These are phyloP conservation scores for Hypoxylon intermedium DNA, from an alignment of 495 filamentous ascomycete genomes.

Conservation along the genomic window DNA sequence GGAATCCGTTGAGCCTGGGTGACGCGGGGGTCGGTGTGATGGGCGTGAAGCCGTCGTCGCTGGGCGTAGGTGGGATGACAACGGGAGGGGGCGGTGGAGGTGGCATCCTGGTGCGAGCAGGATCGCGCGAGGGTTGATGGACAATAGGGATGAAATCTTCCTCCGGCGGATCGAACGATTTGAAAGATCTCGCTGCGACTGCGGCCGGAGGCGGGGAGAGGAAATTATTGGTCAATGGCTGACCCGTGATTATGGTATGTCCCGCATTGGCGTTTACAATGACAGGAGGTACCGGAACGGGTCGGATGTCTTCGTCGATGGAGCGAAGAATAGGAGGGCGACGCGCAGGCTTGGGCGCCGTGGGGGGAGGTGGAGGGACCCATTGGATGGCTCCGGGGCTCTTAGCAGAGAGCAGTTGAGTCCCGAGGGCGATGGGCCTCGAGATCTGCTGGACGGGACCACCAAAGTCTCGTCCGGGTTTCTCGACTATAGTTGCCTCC, in stretches of 20 bases:
- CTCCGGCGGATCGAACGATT: constrained; percentile 8
- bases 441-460: constrained; percentile 31
- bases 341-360: constrained; percentile 32
- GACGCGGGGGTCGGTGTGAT: constrained; percentile 34
- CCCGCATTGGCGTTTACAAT: constrained; percentile 21
- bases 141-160: constrained; percentile 42
- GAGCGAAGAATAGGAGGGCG: constrained; percentile 30
- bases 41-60: constrained; percentile 39
- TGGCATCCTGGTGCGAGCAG: neutral
- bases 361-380: constrained; percentile 27
- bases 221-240: neutral
- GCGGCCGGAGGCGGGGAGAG: constrained; percentile 4
- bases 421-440: constrained; percentile 39
- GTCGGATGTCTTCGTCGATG: constrained; percentile 23
- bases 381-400: constrained; percentile 20
- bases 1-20: constrained; percentile 23
- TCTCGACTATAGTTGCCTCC: constrained; percentile 9
- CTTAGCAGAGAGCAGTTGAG: constrained; percentile 30
- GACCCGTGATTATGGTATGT: constrained; percentile 18
- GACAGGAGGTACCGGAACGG: constrained; percentile 25
- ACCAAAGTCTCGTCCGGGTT: neutral
- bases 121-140: constrained; percentile 12
- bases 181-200: neutral
- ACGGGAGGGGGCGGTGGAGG: constrained; percentile 8
- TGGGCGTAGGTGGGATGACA: constrained; percentile 25